Evolutionary conservation across 371 early-diverging fungal species (phyloP).

Genomic region (Mortierella sp.): DNA sequence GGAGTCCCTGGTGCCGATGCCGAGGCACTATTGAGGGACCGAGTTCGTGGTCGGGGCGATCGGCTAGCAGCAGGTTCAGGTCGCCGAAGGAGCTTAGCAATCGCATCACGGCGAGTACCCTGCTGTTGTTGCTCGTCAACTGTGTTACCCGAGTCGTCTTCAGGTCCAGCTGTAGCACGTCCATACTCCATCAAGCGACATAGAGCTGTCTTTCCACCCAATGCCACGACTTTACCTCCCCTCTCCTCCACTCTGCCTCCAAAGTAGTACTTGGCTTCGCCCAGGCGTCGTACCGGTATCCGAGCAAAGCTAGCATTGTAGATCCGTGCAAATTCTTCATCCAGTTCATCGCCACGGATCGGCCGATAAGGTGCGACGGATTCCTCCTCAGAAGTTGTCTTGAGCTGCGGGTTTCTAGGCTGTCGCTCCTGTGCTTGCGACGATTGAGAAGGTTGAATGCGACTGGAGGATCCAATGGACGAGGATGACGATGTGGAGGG

Average conservation of each 20-base stretch:
- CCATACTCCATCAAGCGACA: conserved; percentile 50
- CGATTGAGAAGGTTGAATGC: conserved; percentile 8
- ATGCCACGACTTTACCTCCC: conserved; percentile 14
- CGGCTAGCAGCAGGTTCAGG: conserved; percentile 32
- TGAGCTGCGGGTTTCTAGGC: conserved; percentile 1
- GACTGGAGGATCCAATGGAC: conserved; percentile 18
- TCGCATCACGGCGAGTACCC: too few relatives aligned
- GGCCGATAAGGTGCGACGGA: conserved; percentile 55
- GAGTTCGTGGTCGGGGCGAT: conserved; percentile 16
- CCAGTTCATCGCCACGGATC: conserved; percentile 62
- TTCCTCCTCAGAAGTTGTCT: conserved; percentile 16
- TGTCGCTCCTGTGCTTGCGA: conserved; percentile 1
- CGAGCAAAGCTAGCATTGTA: conserved; percentile 64
- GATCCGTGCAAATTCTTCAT: conserved; percentile 66
- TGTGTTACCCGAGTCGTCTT: conserved; percentile 31
- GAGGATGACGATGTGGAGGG: conserved; percentile 31
- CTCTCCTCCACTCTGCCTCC: conserved; percentile 57
- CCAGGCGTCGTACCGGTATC: conserved; percentile 60
- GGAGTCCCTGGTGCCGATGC: background rate
- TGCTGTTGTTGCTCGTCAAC: conserved; percentile 20
- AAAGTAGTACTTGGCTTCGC: conserved; percentile 66
- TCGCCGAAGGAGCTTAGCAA: conserved; percentile 14
- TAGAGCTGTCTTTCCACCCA: conserved; percentile 43
- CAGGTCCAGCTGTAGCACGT: conserved; percentile 8
- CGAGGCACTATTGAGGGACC: conserved; percentile 4